These are phyloP conservation scores for Nicotiana obtusifolia DNA, from an alignment of 257 asterid species.

Conservation along the genomic window DNA sequence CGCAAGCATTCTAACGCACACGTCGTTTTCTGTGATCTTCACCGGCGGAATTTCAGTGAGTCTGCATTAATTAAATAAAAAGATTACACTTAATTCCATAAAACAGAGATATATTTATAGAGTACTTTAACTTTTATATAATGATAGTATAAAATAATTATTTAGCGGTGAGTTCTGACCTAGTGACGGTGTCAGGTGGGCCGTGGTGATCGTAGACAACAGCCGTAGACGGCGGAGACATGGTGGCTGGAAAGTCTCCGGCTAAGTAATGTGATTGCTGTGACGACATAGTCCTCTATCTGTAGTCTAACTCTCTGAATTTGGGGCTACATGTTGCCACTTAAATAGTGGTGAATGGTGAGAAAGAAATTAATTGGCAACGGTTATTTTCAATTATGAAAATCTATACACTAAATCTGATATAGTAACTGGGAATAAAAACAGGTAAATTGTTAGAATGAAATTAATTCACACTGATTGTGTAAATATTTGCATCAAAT, in stretches of 20 bases:
- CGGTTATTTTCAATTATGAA: neutral
- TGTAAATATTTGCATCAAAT: neutral
- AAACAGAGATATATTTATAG: neutral
- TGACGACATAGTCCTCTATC: neutral
- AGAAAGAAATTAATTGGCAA: neutral
- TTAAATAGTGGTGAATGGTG: neutral
- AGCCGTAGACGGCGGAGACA: slow-evolving; percentile 86
- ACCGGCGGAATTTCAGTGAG: slow-evolving; percentile 54
- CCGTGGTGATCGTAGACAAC: slow-evolving; percentile 78
- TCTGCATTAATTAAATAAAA: slow-evolving; percentile 24
- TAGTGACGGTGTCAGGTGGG: slow-evolving; percentile 59
- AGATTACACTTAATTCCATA: neutral
- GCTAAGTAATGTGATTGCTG: neutral
- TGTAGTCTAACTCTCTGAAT: neutral
- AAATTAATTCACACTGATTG: neutral
- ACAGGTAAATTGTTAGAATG: neutral
- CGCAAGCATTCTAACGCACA: slow-evolving; percentile 92
- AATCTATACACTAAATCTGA: neutral
- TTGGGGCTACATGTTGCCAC: neutral
- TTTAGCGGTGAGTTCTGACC: neutral
- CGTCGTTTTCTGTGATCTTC: slow-evolving; percentile 59
- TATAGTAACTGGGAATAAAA: neutral
- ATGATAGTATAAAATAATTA: too few species aligned
- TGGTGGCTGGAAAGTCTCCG: slow-evolving; percentile 34
- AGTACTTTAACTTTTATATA: too few species aligned